Conservation (phyloP, 2,329 filamentous ascomycete genomes). For the Colletotrichum chlorophyti region DNA sequence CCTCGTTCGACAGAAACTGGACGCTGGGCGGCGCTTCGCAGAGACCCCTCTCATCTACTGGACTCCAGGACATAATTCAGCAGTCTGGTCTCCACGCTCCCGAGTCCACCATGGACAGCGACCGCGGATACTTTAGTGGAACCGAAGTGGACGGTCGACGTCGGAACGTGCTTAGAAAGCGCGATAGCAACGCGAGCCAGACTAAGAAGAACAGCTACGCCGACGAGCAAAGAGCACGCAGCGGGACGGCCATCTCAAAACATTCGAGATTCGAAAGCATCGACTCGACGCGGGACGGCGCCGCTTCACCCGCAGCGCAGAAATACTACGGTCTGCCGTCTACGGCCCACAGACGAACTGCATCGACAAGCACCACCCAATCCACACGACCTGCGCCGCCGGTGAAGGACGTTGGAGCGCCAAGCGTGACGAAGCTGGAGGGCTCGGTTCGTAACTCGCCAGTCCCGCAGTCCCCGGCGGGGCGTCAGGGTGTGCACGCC, state of each 20-base stretch:
- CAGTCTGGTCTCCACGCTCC: constrained; percentile 45
- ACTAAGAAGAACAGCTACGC: constrained; percentile 78
- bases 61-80: constrained; percentile 51
- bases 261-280: constrained; percentile 83
- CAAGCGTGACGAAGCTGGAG: constrained; percentile 68
- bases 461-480: constrained; percentile 50
- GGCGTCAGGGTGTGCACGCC: constrained; percentile 52
- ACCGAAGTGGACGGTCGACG: constrained; percentile 80
- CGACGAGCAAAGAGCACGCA: constrained; percentile 74
- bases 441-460: constrained; percentile 45
- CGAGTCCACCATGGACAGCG: constrained; percentile 68
- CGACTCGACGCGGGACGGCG: constrained; percentile 72
- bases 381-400: constrained; percentile 58
- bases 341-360: constrained; percentile 62
- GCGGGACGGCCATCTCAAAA: constrained; percentile 69
- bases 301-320: constrained; percentile 68
- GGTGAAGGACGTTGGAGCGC: constrained; percentile 60
- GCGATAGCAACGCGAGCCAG: constrained; percentile 64
- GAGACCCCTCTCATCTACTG: constrained; percentile 61
- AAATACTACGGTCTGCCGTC: constrained; percentile 69
- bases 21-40: constrained; percentile 61
- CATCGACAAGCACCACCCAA: constrained; percentile 65
- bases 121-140: constrained; percentile 93
- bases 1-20: constrained; percentile 76
- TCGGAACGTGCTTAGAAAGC: constrained; percentile 83